phyloP scores from a whole-genome alignment of 202 grass and related monocot species.

The Carex sylvatica region DNA sequence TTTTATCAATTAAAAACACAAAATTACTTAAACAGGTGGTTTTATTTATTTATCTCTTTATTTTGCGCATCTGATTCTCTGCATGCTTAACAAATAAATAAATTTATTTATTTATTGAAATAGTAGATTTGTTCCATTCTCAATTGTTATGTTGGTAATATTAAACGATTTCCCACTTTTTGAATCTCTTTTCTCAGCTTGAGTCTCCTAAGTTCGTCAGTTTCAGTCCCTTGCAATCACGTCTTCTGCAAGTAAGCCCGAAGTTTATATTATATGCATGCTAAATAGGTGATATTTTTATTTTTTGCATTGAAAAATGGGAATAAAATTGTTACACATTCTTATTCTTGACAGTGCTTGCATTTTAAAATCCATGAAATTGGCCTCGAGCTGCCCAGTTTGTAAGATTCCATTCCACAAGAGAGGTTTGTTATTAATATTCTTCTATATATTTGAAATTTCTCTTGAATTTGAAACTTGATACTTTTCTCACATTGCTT shows the following conservation, averaged over 20 bases:
- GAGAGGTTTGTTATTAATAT: constrained; percentile 44
- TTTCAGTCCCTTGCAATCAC: constrained; percentile 74
- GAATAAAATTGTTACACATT: neutral
- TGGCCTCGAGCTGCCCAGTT: constrained; percentile 56
- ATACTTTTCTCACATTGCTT: neutral
- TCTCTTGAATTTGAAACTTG: neutral
- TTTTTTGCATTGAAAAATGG: neutral
- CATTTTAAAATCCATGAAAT: constrained; percentile 79
- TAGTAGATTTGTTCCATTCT: neutral
- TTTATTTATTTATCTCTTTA: neutral
- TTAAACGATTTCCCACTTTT: neutral
- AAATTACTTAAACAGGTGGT: neutral
- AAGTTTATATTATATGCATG: neutral
- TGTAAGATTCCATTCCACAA: constrained; percentile 84
- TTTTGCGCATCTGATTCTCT: neutral
- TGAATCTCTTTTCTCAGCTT: constrained; percentile 39
- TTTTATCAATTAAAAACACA: neutral
- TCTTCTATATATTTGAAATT: neutral
- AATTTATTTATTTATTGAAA: neutral
- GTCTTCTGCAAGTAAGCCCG: constrained; percentile 78
- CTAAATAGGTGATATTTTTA: neutral
- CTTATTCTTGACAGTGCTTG: constrained; percentile 43
- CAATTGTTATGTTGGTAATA: neutral
- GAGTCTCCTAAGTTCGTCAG: constrained; percentile 58
- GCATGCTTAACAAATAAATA: neutral